phyloP scores from a whole-genome alignment of 2,329 filamentous ascomycete genomes.

The Neofusicoccum ribis region DNA sequence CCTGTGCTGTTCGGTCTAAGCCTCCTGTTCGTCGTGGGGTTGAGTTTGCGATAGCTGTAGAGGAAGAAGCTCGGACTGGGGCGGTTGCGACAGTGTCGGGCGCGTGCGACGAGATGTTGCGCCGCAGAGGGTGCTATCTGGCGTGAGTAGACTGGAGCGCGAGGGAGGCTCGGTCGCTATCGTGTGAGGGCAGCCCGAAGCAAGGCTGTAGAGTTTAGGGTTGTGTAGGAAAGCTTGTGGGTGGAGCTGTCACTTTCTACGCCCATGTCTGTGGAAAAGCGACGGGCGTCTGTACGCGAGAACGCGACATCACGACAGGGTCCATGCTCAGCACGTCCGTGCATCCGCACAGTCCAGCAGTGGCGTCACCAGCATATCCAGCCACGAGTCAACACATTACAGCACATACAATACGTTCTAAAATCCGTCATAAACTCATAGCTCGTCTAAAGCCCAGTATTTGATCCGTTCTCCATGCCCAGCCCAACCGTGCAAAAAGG shows the following conservation, averaged over 20 bases:
- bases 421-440: background rate
- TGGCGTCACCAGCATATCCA: no score
- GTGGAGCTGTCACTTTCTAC: background rate
- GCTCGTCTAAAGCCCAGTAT: background rate
- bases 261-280: background rate
- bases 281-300: background rate
- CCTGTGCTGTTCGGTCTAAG: background rate
- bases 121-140: background rate
- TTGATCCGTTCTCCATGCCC: background rate
- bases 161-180: no score
- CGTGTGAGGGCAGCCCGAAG: background rate
- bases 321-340: background rate
- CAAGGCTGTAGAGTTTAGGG: background rate
- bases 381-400: no score
- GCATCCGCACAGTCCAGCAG: no score
- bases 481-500: background rate
- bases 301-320: conserved; percentile 10
- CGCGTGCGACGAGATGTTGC: background rate
- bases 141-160: background rate
- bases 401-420: no score
- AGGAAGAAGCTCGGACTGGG: background rate
- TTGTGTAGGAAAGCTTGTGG: background rate
- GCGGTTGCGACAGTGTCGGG: background rate
- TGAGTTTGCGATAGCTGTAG: background rate
- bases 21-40: background rate